Conservation (phyloP, 306 rosid genomes). For the Cajanus cajan region DNA sequence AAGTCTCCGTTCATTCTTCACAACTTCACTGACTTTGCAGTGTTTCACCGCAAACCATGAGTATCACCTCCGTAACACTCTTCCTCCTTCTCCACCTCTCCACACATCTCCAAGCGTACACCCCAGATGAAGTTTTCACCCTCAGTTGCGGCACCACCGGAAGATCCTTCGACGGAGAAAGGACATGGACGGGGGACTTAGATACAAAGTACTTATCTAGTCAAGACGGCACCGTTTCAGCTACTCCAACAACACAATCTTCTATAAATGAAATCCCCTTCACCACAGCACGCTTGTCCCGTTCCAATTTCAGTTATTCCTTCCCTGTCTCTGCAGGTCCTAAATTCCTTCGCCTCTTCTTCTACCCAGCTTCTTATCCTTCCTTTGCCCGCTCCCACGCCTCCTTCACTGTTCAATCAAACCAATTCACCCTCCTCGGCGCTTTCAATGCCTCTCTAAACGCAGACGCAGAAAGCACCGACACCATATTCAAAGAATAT, state of each 20-base stretch:
- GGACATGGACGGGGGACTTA: constrained; percentile 39
- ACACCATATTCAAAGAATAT: neutral
- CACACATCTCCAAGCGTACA: constrained; percentile 10
- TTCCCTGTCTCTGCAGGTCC: neutral
- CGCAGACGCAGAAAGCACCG: neutral
- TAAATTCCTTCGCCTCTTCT: neutral
- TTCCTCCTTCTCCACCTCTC: neutral
- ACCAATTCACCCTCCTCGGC: constrained; percentile 29
- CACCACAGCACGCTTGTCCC: constrained; percentile 12
- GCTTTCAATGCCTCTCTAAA: constrained; percentile 41
- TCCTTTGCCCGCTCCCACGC: constrained; percentile 26
- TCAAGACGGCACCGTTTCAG: neutral
- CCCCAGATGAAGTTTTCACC: constrained; percentile 23
- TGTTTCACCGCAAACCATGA: neutral
- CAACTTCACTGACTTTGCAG: neutral
- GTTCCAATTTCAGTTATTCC: no score
- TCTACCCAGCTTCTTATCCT: constrained; percentile 27
- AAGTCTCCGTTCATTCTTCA: neutral
- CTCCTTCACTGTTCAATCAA: constrained; percentile 34
- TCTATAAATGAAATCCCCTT: constrained; percentile 17
- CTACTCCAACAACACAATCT: neutral
- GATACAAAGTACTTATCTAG: neutral
- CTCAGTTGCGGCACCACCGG: constrained; percentile 37
- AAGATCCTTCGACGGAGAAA: constrained; percentile 9
- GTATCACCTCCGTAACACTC: neutral